phyloP scores from a whole-genome alignment of 1,284 basidiomycete genomes.

The Papiliotrema fonsecae region DNA sequence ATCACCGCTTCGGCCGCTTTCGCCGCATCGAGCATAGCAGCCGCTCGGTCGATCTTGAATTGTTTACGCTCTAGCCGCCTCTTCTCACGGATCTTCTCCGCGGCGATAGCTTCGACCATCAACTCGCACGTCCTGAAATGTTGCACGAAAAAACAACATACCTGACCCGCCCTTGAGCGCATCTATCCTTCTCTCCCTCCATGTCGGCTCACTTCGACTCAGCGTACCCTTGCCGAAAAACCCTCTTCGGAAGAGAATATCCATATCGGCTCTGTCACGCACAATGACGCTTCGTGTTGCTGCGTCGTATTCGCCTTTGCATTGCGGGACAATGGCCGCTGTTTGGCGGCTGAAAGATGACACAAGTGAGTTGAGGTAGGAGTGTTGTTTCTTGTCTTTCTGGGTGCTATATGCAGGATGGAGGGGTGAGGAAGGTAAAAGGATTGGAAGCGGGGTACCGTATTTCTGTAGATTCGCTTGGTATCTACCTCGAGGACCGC shows the following conservation, averaged over 20 bases:
- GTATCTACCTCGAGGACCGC: slow-evolving; percentile 9
- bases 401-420: slow-evolving; percentile 15
- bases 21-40: slow-evolving; percentile 46
- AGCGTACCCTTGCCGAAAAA: slow-evolving; percentile 97
- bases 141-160: slow-evolving; percentile 5
- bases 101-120: slow-evolving; percentile 28
- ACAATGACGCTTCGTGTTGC: slow-evolving; percentile 78
- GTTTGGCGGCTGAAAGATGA: not conserved
- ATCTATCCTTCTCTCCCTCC: slow-evolving; percentile 72
- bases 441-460: slow-evolving; percentile 43
- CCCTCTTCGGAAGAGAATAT: slow-evolving; percentile 77
- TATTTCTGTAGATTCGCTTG: slow-evolving; percentile 34
- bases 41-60: slow-evolving; percentile 77
- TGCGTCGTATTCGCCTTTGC: slow-evolving; percentile 62
- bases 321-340: slow-evolving; percentile 19
- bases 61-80: slow-evolving; percentile 77
- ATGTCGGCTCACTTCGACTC: slow-evolving; percentile 89
- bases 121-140: not conserved
- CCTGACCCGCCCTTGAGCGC: slow-evolving; percentile 49
- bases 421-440: slow-evolving; percentile 31
- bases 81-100: slow-evolving; percentile 78
- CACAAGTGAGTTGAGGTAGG: slow-evolving; percentile 7
- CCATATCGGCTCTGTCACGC: slow-evolving; percentile 57
- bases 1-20: slow-evolving; percentile 47
- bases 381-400: slow-evolving; percentile 3